phyloP scores from a whole-genome alignment of 1,284 basidiomycete species.

The Pseudozyma sp. region DNA sequence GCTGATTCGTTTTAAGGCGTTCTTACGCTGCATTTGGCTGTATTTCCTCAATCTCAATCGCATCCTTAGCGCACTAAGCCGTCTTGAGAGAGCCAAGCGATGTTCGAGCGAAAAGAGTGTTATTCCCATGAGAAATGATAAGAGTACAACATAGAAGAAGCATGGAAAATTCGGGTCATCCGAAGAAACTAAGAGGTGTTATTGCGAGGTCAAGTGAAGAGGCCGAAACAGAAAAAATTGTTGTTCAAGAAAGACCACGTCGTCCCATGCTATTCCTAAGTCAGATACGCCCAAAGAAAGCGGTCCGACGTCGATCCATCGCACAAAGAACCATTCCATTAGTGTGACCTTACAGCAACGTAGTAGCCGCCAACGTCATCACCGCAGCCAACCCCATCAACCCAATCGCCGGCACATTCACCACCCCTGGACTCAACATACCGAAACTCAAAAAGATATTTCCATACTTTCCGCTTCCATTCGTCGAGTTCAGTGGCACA shows the following conservation, averaged over 20 bases:
- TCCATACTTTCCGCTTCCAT: constrained; percentile 52
- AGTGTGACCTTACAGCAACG: constrained; percentile 1
- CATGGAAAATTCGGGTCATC: background rate
- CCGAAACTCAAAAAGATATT: constrained; percentile 56
- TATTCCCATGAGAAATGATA: background rate
- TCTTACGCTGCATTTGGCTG: background rate
- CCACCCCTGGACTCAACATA: constrained; percentile 7
- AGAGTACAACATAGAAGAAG: constrained; percentile 5
- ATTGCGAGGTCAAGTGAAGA: background rate
- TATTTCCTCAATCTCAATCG: background rate
- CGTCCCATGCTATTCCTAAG: no score
- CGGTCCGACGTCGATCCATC: no score
- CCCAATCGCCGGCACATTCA: constrained; percentile 12
- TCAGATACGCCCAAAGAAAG: background rate
- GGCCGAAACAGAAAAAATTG: no score
- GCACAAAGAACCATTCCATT: no score
- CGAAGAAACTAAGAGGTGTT: background rate
- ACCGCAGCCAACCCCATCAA: background rate
- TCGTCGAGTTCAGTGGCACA: constrained; percentile 46
- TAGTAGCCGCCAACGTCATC: constrained; percentile 1
- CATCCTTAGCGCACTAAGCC: background rate
- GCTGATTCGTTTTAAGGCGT: constrained; percentile 33
- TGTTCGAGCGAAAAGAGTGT: background rate
- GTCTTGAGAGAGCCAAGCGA: background rate
- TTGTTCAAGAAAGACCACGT: no score